Evolutionary conservation across 176 grass and related monocot species (phyloP).

Genomic region (Oryza meridionalis): DNA sequence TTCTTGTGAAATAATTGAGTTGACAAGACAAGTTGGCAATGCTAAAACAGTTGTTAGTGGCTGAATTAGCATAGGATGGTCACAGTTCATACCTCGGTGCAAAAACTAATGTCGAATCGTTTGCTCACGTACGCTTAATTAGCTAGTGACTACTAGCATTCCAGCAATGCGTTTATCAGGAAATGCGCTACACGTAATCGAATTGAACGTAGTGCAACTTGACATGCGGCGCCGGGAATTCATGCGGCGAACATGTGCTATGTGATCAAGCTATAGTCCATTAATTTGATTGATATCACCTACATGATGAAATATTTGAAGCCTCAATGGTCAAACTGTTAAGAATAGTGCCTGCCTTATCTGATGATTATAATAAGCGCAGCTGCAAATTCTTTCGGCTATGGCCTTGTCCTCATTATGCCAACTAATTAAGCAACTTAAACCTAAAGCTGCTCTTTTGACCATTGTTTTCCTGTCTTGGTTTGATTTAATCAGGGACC

Average conservation of each 20-base stretch:
- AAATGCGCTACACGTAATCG: constrained; percentile 50
- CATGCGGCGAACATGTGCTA: constrained; percentile 18
- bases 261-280: constrained; percentile 27
- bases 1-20: constrained; percentile 37
- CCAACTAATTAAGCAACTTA: constrained; percentile 49
- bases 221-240: constrained; percentile 49
- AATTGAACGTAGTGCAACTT: constrained; percentile 16
- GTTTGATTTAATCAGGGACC: constrained; percentile 45
- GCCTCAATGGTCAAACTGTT: constrained; percentile 27
- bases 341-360: constrained; percentile 25
- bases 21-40: not conserved
- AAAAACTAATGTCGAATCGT: constrained; percentile 2
- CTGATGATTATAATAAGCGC: constrained; percentile 38
- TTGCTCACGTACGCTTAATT: constrained; percentile 11
- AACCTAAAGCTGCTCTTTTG: constrained; percentile 41
- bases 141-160: not conserved
- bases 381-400: constrained; percentile 40
- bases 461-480: constrained; percentile 15
- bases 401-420: constrained; percentile 46
- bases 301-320: constrained; percentile 30
- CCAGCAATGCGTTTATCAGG: constrained; percentile 2
- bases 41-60: constrained; percentile 21
- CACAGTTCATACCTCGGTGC: constrained; percentile 18
- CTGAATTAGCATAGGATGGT: constrained; percentile 35
- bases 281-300: not conserved